Base-by-base conservation (phyloP, 352 stramenopile genomes). In the Globisporangium echinulatum region DNA sequence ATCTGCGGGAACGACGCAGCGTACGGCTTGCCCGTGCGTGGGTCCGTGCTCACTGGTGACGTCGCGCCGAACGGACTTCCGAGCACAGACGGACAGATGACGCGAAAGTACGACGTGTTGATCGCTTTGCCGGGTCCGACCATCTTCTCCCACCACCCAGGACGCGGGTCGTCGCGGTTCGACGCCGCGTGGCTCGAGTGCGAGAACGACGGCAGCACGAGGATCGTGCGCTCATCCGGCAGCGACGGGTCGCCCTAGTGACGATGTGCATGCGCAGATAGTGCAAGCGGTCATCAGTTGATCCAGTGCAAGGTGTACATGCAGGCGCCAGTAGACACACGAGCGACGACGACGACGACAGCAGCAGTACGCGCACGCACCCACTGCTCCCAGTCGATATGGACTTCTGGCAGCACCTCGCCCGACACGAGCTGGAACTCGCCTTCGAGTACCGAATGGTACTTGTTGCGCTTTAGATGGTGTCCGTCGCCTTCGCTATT, bases 141-240 rank as follows among this genome's bases (percentile, higher is more conserved):
- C 76, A 95, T 90, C 67, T 92, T 88, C 58, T 93, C 71, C 87
- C 87, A 96, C 87, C 87, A 96, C 8, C 85, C 87, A 0, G 85
- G 81, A 13, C 85, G 72, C 7, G 83, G 78, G 58, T 92, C 82
- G 47, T 90, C 82, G 8, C 79, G 77, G 69, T 93, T 92, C 8
- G 84, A 91, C 44, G 83, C 87, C 9, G 79, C 84, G 54, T 94
- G 84, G 54, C 81, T 92, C 50, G 76, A 88, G 62, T 96, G 86
- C n/a, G 85, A 94, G 61, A 96, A 94, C 40, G 83, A 91, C 42
- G 87, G 87, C 39, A 92, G 68, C 46, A 96, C 75, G 7, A 95
- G 62, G 42, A 96, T 85, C 10, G 83, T 96, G 61, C 82, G 77
- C 39, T 93, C 73, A 9, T 64, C 76, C 19, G 76, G 70, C 15